Conservation (phyloP, 1,139 yeast species). For the Kodamaea suecica region DNA sequence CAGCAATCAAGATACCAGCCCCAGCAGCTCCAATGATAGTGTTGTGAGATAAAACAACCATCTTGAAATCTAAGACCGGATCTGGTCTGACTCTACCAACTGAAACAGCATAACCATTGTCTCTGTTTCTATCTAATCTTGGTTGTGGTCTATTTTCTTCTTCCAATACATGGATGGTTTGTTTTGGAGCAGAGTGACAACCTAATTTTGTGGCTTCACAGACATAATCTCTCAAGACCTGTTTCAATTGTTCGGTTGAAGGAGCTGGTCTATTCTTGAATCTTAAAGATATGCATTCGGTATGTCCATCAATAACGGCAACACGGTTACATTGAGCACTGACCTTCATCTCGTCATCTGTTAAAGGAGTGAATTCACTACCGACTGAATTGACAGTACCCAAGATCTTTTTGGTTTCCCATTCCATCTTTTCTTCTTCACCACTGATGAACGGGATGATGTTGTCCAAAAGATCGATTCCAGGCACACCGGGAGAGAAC, state of each 20-base stretch:
- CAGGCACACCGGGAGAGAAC: slow-evolving; percentile 95
- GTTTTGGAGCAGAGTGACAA: slow-evolving; percentile 90
- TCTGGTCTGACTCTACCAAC: slow-evolving; percentile 95
- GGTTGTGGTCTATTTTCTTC: slow-evolving; percentile 97
- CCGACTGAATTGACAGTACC: slow-evolving; percentile 59
- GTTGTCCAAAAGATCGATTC: slow-evolving; percentile 92
- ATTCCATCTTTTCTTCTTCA: slow-evolving; percentile 97
- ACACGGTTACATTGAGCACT: slow-evolving; percentile 97
- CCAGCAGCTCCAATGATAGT: slow-evolving; percentile 99
- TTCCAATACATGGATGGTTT: slow-evolving; percentile 87
- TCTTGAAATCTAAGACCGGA: slow-evolving; percentile 88
- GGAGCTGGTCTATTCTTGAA: slow-evolving; percentile 85
- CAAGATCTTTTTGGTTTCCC: slow-evolving; percentile 95
- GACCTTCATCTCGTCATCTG: slow-evolving; percentile 73
- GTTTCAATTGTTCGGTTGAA: slow-evolving; percentile 72
- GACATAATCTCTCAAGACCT: slow-evolving; percentile 66
- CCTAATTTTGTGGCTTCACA: slow-evolving; percentile 78
- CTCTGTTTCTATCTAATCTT: slow-evolving; percentile 94
- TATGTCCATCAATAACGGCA: slow-evolving; percentile 96
- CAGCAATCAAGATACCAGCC: slow-evolving; percentile 96
- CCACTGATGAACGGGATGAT: slow-evolving; percentile 93
- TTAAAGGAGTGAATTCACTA: slow-evolving; percentile 56
- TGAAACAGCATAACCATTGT: slow-evolving; percentile 88
- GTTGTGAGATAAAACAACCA: slow-evolving; percentile 95
- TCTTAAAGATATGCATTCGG: slow-evolving; percentile 87